phyloP scores from a whole-genome alignment of 2,329 filamentous ascomycete genomes.

The Sporothrix euskadiensis region DNA sequence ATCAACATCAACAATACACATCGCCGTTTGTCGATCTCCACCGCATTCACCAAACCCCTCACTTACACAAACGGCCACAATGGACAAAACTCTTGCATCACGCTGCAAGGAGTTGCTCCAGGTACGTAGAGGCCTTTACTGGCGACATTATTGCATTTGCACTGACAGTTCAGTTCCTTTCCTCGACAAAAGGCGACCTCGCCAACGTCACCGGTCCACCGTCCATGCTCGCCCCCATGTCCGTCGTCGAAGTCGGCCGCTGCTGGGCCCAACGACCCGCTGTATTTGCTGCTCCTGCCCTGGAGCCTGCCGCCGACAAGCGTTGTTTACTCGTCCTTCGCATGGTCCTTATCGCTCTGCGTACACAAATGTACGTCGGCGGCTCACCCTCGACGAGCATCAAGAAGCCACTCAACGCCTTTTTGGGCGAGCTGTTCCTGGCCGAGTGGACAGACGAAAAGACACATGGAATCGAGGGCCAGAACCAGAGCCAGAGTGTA shows the following conservation, averaged over 20 bases:
- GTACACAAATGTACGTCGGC: conserved; percentile 51
- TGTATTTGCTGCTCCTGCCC: conserved; percentile 51
- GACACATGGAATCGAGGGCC: conserved; percentile 34
- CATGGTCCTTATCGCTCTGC: conserved; percentile 50
- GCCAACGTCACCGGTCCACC: conserved; percentile 55
- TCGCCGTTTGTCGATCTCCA: neutral
- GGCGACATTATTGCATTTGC: neutral
- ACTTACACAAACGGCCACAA: conserved; percentile 32
- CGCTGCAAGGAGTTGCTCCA: conserved; percentile 39
- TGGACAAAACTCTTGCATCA: conserved; percentile 36
- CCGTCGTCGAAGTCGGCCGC: conserved; percentile 53
- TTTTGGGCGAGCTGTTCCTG: conserved; percentile 54
- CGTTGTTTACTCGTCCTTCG: conserved; percentile 50
- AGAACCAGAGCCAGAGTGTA: conserved; percentile 24
- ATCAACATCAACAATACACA: neutral
- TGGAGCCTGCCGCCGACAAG: conserved; percentile 46
- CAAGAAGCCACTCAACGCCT: conserved; percentile 56
- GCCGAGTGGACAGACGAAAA: conserved; percentile 40
- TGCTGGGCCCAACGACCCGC: conserved; percentile 53
- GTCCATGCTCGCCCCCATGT: conserved; percentile 51
- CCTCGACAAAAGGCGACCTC: conserved; percentile 50
- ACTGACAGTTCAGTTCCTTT: conserved; percentile 37
- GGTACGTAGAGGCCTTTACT: conserved; percentile 31
- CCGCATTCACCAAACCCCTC: neutral
- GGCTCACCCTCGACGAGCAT: conserved; percentile 50